Base-by-base conservation (phyloP, 805 yeast genomes). In the Saturnispora quitensis region DNA sequence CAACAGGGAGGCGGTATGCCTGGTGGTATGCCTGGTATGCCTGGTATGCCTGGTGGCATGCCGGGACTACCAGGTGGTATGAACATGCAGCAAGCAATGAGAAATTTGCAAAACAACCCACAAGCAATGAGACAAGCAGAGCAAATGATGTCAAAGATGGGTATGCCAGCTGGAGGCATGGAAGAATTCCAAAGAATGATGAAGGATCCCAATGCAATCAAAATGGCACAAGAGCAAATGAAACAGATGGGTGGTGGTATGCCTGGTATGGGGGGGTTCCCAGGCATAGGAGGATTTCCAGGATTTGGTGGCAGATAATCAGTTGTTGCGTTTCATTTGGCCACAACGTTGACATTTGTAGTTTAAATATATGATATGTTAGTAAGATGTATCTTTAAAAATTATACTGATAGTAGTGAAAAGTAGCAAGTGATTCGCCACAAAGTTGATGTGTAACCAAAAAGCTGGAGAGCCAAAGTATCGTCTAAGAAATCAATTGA, bases 191-290 rank as follows among this genome's bases (percentile, higher is more conserved):
- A 50, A 44, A 35, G 52, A 20, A 50, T 50, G 52, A 33, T 50
- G 43, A 36, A 20, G 12, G 48, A 50, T 7, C 51, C 51, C 2
- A 43, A 50, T 33, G 53, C 71, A 66, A 47, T 69, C 64, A 34
- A 28, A 18, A 43, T 43, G 45, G 80, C 82, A 38, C 78, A 82
- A 79, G 81, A 77, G 56, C 77, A 76, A 51, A 62, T 83, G 67
- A 82, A 80, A 73, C 80, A 78, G 57, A 73, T 72, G 56, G 77
- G 73, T 36, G 73, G 49, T 20, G 53, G 53, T 9, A 24, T 51
- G 47, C 50, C 50, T 31, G 47, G 50, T 17, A 47, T 51, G 50
- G 50, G 50, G 17, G 49, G 48, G 2, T 13, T 13, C 10, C 22
- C 22, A 36, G 18, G 18, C 15, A 18, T 17, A 20, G 31, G 44